Evolutionary conservation across 352 stramenopile genomes (phyloP), one percentile per base, ranked within the genome.

Genomic region (Phytophthora chlamydospora): DNA sequence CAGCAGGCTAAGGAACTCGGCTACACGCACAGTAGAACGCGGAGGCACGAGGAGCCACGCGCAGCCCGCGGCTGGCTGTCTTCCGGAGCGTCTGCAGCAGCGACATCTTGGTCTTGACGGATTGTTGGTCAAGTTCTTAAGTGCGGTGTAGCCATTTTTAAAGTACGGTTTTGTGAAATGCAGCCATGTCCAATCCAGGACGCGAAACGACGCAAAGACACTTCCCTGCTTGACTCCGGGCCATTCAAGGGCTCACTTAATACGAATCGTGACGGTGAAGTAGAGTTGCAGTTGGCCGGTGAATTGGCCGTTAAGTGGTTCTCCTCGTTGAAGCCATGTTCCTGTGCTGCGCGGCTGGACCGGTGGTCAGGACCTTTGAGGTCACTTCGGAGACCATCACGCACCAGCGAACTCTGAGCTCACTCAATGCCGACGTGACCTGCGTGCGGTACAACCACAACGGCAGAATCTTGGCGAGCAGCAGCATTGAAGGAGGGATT

Each of bases 401-500:
- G n/a, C 58, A 75, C 56, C 70, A 75, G 31, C 76, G 64, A 36
- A 66, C 71, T 2, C 75, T 85, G 48, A 74, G 43, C 42, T 82
- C 79, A 6, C 70, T 85, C 31, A 80, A 81, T 58, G 61, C 80
- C 5, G 79, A 88, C 21, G 71, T 88, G 42, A 84, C 75, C 0
- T 88, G 77, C 39, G 81, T 73, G 27, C 77, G 77, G 11, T 91
- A 81, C 51, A 91, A 85, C 49, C 79, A 89, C 69, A 89, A 91
- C 38, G 79, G 81, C 24, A 79, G 82, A 52, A 89, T 91, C 52
- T 67, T 91, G 32, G 81, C 71, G 40, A 89, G 79, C 58, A 86
- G 68, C 34, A 85, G 75, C 32, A 66, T 82, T 24, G 78, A 91
- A 41, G 79, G 81, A 11, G 75, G 66, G 1, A 87, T 91, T 33